Percentiles rank a stretch among this genome's conserved stretches.
phyloP scores from a whole-genome alignment of 345 rosid genomes.

The Eucalyptus curtisii region DNA sequence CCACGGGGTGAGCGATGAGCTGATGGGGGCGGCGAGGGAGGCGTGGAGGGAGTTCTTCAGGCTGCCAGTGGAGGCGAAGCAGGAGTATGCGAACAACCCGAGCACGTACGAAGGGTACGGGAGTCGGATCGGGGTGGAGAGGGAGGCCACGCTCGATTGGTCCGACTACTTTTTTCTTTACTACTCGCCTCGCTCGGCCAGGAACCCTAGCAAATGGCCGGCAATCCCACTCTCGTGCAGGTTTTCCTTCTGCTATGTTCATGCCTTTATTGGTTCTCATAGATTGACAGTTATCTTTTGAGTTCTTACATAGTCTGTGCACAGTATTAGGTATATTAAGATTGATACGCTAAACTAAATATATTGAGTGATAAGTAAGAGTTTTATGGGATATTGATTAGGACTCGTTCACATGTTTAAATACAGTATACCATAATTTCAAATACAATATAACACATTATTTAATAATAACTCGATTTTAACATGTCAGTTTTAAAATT shows the following conservation, averaged over 20 bases:
- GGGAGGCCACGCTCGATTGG: slow-evolving; percentile 78
- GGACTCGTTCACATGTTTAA: neutral
- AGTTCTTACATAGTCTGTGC: neutral
- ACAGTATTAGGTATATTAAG: neutral
- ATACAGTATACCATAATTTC: neutral
- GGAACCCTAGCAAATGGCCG: slow-evolving; percentile 63
- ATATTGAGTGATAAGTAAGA: neutral
- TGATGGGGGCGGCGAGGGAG: slow-evolving; percentile 33
- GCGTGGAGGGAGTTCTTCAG: slow-evolving; percentile 60
- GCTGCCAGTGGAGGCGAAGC: slow-evolving; percentile 51
- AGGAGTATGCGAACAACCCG: slow-evolving; percentile 58
- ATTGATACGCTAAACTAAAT: neutral
- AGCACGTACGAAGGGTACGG: slow-evolving; percentile 83
- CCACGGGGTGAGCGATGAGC: slow-evolving; percentile 51
- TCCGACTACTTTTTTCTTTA: slow-evolving; percentile 75
- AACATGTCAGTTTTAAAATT: neutral
- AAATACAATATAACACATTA: neutral
- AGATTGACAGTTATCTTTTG: slow-evolving; percentile 1
- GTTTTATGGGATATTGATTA: neutral
- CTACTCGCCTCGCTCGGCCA: slow-evolving; percentile 28
- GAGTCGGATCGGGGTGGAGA: slow-evolving; percentile 65
- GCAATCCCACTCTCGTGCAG: slow-evolving; percentile 43
- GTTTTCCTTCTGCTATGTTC: slow-evolving; percentile 1
- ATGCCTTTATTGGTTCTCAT: neutral
- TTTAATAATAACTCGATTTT: neutral